Conservation (phyloP, 1,284 basidiomycete species). For the Phlebopus sp. region DNA sequence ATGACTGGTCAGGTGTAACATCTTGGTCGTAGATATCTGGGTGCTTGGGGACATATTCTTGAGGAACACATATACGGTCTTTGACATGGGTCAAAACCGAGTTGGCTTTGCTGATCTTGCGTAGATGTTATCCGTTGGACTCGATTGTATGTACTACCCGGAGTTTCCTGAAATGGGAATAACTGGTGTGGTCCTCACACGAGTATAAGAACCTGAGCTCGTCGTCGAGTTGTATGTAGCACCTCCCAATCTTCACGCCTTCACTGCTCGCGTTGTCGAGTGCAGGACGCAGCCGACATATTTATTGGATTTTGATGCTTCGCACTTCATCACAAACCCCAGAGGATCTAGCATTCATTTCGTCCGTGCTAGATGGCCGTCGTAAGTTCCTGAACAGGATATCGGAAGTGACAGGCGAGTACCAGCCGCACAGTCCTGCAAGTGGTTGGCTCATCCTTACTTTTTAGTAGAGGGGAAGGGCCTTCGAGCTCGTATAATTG, state of each 20-base stretch:
- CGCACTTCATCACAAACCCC: background rate
- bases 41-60: constrained; percentile 20
- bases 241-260: too few species aligned
- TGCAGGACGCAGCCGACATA: background rate
- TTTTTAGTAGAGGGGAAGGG: background rate
- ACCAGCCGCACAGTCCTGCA: too few species aligned
- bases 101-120: constrained; percentile 21
- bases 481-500: constrained; percentile 18
- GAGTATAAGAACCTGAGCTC: too few species aligned
- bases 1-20: background rate
- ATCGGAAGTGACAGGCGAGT: too few species aligned
- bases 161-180: too few species aligned
- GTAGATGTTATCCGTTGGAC: too few species aligned
- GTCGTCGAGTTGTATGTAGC: too few species aligned
- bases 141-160: too few species aligned
- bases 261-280: background rate
- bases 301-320: background rate
- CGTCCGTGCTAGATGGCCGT: background rate
- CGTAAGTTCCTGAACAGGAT: too few species aligned
- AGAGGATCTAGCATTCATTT: background rate
- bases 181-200: too few species aligned
- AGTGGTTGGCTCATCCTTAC: too few species aligned
- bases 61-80: constrained; percentile 13
- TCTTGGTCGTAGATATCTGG: constrained; percentile 10
- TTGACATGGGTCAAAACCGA: constrained; percentile 7